Evolutionary conservation across 2,329 filamentous ascomycete species (phyloP).

Genomic region (Hymenoscyphus albidus): DNA sequence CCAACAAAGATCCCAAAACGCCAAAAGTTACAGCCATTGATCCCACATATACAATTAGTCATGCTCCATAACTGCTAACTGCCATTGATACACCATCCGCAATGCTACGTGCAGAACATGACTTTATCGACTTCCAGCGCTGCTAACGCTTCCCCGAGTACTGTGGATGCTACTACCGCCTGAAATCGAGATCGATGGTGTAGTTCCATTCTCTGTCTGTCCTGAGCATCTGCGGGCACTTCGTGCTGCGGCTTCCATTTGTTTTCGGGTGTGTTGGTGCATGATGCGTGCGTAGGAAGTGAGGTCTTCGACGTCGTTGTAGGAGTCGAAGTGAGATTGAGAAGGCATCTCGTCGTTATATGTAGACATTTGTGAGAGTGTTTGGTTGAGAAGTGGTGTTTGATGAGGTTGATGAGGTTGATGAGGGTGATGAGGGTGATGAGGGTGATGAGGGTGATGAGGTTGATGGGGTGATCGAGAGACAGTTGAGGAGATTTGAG

Average conservation of each 20-base stretch:
- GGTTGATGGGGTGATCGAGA: background rate
- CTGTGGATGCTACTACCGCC: background rate
- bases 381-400: background rate
- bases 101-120: too few relatives aligned
- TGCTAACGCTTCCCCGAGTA: slow-evolving; percentile 1
- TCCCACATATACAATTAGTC: too few relatives aligned
- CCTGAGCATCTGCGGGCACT: slow-evolving; percentile 36
- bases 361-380: background rate
- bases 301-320: slow-evolving; percentile 16
- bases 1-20: too few relatives aligned
- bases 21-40: too few relatives aligned
- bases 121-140: background rate
- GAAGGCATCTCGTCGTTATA: background rate
- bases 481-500: background rate
- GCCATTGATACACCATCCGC: background rate
- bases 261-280: slow-evolving; percentile 61
- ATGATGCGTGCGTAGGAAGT: slow-evolving; percentile 54
- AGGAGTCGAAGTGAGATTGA: background rate
- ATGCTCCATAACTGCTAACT: too few relatives aligned
- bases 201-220: background rate
- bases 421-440: background rate
- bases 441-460: background rate
- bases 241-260: slow-evolving; percentile 56
- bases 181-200: background rate
- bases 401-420: background rate